Base-by-base conservation (phyloP, 2,329 filamentous ascomycete genomes). In the Golovinomyces cichoracearum region DNA sequence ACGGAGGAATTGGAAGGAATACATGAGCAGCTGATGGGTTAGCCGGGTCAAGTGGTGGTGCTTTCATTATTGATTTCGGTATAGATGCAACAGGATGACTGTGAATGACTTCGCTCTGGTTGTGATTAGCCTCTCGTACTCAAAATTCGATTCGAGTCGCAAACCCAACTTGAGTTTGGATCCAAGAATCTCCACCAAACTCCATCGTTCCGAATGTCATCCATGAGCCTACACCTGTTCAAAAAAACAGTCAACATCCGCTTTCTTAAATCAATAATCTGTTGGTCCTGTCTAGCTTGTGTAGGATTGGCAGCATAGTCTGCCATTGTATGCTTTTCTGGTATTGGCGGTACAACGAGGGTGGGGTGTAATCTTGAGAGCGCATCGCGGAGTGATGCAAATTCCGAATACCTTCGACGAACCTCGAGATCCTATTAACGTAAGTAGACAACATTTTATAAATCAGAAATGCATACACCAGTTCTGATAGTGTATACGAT, bases 151-250 rank as follows among this genome's bases (percentile, higher is more conserved):
- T 26, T 17, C 7, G 9, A 26, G 13, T 1, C 12, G 61, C 68
- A 51, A 74, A 93, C 85, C 90, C 90, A 98, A 73, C 90, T 95
- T 22, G 88, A 86, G 62, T 98, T 95, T 10, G 92, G 90, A 61
- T 98, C 90, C 29, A 98, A 70, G 60, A 98, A 98, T 55, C 85
- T 80, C 86, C 88, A 94, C 77, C 86, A 93, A 23, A 98, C 86
- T 2, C 88, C 88, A 60, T 98, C 90, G 51, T 85, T 82, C 48
- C 84, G 73, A 25, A 98, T 78, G 50, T 88, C 79, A 57, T 88
- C 82, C 88, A 95, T 95, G 53, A 77, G 76, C 54, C 86, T 75
- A 64, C 90, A 98, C 45, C 90, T 73, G 59, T 98, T 98, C 46
- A 98, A 63, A 57, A 98, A 98, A 0, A 95, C 90, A 4, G 82